Percentiles rank a stretch among this genome's conserved stretches.
Evolutionary conservation across 345 rosid genomes (phyloP).

Genomic region (Salix purpurea): DNA sequence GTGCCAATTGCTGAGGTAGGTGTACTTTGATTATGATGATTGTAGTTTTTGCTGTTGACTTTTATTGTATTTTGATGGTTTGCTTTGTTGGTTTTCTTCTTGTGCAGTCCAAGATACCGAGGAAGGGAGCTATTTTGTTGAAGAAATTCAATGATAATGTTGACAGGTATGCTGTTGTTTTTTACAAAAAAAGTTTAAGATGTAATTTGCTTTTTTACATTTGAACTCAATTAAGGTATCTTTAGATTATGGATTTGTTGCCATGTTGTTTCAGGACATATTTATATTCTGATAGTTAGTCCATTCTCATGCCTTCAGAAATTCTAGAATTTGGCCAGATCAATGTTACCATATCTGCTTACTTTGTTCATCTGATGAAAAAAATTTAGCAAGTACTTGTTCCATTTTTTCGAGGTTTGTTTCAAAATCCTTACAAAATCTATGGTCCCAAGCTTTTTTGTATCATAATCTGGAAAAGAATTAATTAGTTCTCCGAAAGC

Average conservation of each 20-base stretch:
- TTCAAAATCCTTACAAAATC: background rate
- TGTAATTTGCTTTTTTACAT: too few species aligned
- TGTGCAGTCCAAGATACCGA: conserved; percentile 71
- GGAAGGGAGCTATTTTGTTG: conserved; percentile 73
- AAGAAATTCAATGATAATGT: conserved; percentile 74
- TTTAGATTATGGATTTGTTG: too few species aligned
- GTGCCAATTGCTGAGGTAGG: conserved; percentile 81
- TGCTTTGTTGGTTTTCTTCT: conserved; percentile 1
- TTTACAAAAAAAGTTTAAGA: background rate
- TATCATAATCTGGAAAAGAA: background rate
- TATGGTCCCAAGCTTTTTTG: background rate
- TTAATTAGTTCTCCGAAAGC: background rate
- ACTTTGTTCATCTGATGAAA: background rate
- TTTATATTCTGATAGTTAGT: background rate
- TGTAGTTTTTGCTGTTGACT: background rate
- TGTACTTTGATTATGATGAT: conserved; percentile 10
- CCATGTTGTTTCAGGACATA: too few species aligned
- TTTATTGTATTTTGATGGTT: conserved; percentile 7
- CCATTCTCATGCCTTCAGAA: background rate
- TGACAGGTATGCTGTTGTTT: conserved; percentile 50
- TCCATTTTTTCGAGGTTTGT: background rate
- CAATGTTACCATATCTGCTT: background rate
- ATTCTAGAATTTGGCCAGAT: background rate
- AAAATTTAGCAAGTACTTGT: background rate
- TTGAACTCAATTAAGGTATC: too few species aligned